A percentile compares a stretch with the other conserved stretches of the same genome.
These are phyloP conservation scores for Tricholoma furcatifolium DNA, from an alignment of 768 basidiomycete species.

Conservation along the genomic window DNA sequence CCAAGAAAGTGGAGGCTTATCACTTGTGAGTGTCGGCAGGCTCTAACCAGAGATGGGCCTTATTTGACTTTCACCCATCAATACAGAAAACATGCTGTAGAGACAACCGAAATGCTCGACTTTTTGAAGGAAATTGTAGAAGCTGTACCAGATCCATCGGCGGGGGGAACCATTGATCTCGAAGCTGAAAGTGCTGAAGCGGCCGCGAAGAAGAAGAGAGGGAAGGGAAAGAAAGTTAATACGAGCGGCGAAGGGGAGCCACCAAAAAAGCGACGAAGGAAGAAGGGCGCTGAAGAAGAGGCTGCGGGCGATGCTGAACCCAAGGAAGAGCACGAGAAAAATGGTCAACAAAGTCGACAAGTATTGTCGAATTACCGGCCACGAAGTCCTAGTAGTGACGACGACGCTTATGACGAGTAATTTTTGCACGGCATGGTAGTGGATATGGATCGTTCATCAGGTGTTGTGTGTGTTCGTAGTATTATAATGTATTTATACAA, in stretches of 20 bases:
- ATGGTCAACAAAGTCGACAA: constrained; percentile 14
- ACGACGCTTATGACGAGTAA: constrained; percentile 42
- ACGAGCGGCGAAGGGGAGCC: constrained; percentile 31
- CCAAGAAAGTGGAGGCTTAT: constrained; percentile 89
- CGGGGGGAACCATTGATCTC: constrained; percentile 75
- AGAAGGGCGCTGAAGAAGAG: constrained; percentile 36
- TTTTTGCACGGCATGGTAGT: constrained; percentile 35
- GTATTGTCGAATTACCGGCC: constrained; percentile 32
- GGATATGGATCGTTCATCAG: neutral
- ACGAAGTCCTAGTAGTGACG: constrained; percentile 38
- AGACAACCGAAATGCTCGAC: constrained; percentile 85
- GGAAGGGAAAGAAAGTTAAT: constrained; percentile 50
- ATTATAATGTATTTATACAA: constrained; percentile 16
- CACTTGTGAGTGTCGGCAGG: constrained; percentile 68
- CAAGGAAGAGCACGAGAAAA: constrained; percentile 23
- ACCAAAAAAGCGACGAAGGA: constrained; percentile 51
- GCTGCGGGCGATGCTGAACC: constrained; percentile 25
- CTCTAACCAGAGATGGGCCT: neutral
- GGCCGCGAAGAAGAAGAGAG: constrained; percentile 55
- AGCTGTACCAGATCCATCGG: constrained; percentile 82
- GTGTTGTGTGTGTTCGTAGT: constrained; percentile 11
- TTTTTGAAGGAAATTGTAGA: constrained; percentile 93
- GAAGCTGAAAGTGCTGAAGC: constrained; percentile 56
- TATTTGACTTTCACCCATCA: neutral
- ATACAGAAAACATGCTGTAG: constrained; percentile 86